A percentile compares a stretch with the other conserved stretches of the same genome.
phyloP scores from a whole-genome alignment of 805 yeast genomes.

The Kazachstania africana region DNA sequence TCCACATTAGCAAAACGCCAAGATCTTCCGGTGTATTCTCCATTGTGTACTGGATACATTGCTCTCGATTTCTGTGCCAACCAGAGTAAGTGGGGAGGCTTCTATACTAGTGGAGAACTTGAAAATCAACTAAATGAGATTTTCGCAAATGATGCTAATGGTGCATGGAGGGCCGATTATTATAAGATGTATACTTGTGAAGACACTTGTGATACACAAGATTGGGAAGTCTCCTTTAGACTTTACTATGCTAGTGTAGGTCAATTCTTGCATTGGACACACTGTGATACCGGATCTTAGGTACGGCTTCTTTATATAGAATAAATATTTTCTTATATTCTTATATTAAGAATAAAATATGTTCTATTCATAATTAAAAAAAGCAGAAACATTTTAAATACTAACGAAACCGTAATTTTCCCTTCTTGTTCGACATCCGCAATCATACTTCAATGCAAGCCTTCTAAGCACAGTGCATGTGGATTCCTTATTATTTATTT shows the following conservation, averaged over 20 bases:
- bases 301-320: no score
- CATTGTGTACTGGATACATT: not conserved
- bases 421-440: no score
- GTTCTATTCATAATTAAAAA: no score
- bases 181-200: slow-evolving; percentile 1
- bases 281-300: slow-evolving; percentile 1
- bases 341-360: no score
- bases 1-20: not conserved
- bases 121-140: not conserved
- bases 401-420: no score
- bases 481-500: no score
- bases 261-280: not conserved
- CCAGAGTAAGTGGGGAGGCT: not conserved
- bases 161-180: not conserved
- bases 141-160: not conserved
- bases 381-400: no score
- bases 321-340: no score
- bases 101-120: not conserved
- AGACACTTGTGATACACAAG: not conserved
- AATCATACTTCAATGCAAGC: no score
- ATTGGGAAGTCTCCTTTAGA: not conserved
- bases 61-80: not conserved
- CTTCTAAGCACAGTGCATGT: no score
- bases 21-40: not conserved
- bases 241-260: not conserved